A percentile compares a stretch with the other conserved stretches of the same genome.
phyloP scores from a whole-genome alignment of 176 grass and related monocot genomes.

The Carex kokanica region DNA sequence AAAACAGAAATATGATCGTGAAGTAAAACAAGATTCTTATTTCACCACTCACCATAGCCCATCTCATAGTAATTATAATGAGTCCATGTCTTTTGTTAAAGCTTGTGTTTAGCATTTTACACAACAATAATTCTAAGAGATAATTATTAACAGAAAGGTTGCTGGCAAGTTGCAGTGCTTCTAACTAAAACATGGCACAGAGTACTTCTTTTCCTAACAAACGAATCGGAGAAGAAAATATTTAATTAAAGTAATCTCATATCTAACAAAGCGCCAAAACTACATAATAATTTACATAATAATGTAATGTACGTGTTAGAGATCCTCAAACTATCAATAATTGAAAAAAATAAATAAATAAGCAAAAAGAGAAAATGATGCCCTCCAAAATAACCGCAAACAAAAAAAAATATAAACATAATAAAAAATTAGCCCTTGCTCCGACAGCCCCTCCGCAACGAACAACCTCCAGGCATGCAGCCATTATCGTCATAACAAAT shows the following conservation, averaged over 20 bases:
- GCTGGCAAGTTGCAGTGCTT: neutral
- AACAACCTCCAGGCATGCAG: neutral
- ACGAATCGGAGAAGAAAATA: neutral
- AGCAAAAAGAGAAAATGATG: neutral
- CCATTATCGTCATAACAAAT: too few relatives aligned
- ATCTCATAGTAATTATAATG: too few relatives aligned
- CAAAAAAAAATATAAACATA: neutral
- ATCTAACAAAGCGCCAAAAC: neutral
- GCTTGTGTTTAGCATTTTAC: neutral
- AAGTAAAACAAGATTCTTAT: too few relatives aligned
- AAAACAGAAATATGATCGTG: too few relatives aligned
- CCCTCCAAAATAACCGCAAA: neutral
- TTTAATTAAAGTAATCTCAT: neutral
- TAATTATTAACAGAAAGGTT: neutral
- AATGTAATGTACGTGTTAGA: neutral
- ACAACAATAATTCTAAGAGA: neutral
- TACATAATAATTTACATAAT: slow-evolving; percentile 19
- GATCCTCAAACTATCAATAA: neutral
- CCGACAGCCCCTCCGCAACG: too few relatives aligned
- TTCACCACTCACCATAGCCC: too few relatives aligned
- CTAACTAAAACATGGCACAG: neutral
- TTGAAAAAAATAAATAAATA: neutral
- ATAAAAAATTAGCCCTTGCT: neutral
- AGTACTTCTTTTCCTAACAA: neutral
- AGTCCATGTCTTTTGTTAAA: neutral